Base-by-base conservation (phyloP, 2,329 filamentous ascomycete species). In the Botrytis squamosa region DNA sequence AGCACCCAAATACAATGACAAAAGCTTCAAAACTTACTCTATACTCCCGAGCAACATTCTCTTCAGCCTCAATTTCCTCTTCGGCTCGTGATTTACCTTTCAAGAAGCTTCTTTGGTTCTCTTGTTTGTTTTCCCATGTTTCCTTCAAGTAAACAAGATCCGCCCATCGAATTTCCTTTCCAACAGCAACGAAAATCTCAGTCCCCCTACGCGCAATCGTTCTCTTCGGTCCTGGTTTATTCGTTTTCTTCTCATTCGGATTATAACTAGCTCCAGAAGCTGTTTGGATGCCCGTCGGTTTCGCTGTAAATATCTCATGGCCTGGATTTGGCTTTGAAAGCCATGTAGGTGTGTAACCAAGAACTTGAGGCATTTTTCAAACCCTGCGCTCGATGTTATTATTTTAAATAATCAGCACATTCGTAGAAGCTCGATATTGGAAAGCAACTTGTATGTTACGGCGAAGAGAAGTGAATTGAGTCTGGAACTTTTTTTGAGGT, bases 101-200 rank as follows among this genome's bases (percentile, higher is more conserved):
- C 8, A 70, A 38, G 49, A 75, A 69, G 18, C 69, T 66, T 33
- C 76, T 78, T 72, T 73, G 73, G 55, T 74, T 75, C 67, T 79
- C 71, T 74, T 79, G 49, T 71, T 83, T 84, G 42, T 85, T 80
- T 72, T 85, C 84, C 83, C 84, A 87, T 70, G 81, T 80, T 75
- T 90, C 92, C 84, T 97, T 97, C 80, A 98, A 82, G 74, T 91
- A 89, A 70, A 90, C 89, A 72, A 99, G 84, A 83, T 97, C 93
- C 16, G 93, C 91, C 94, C 96, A 99, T 82, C 95, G 88, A 75
- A 99, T 92, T 82, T 98, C 93, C 78, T 92, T 95, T 67, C 95
- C 95, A 59, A 92, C 91, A 33, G 94, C 95, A 20, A 94, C 90
- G 81, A 98, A 98, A 16, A 98, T 85, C 80, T 99, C 95, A 1